Percentiles rank a stretch among this genome's conserved stretches.
phyloP scores from a whole-genome alignment of 306 rosid species.

The Lathyrus oleraceus region DNA sequence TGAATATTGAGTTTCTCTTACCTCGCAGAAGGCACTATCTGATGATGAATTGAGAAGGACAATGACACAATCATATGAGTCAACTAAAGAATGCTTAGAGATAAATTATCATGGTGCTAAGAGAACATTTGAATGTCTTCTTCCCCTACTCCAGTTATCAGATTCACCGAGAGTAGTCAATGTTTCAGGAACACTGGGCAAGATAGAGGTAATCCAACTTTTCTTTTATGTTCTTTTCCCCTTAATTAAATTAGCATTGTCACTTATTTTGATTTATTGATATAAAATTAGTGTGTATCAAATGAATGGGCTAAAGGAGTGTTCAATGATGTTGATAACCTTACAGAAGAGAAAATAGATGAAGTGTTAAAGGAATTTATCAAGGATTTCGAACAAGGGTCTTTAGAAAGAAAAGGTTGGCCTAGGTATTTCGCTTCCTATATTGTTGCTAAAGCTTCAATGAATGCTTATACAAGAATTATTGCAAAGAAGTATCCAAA shows the following conservation, averaged over 20 bases:
- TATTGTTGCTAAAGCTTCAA: no score
- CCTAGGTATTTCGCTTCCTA: no score
- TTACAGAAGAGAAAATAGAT: no score
- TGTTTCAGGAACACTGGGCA: slow-evolving; percentile 41
- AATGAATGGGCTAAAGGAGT: slow-evolving; percentile 31
- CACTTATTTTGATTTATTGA: not conserved
- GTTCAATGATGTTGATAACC: not conserved
- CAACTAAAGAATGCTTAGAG: slow-evolving; percentile 50
- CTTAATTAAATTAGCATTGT: not conserved
- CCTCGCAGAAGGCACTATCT: slow-evolving; percentile 27
- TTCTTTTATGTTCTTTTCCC: not conserved
- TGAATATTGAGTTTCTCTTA: not conserved
- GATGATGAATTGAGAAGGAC: slow-evolving; percentile 9
- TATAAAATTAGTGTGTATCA: slow-evolving; percentile 10
- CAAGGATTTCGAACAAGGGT: no score
- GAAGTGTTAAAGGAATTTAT: no score
- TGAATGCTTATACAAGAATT: no score
- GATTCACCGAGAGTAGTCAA: slow-evolving; percentile 55
- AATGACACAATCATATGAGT: slow-evolving; percentile 37
- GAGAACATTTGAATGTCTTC: slow-evolving; percentile 33
- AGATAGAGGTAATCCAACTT: slow-evolving; percentile 36
- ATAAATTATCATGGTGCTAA: slow-evolving; percentile 46
- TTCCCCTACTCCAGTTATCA: slow-evolving; percentile 43
- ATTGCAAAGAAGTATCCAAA: no score
- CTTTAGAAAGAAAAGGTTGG: no score